Percentiles rank a stretch among this genome's conserved stretches.
Conservation (phyloP, 148 eudicot species). For the Cornus kousa region DNA sequence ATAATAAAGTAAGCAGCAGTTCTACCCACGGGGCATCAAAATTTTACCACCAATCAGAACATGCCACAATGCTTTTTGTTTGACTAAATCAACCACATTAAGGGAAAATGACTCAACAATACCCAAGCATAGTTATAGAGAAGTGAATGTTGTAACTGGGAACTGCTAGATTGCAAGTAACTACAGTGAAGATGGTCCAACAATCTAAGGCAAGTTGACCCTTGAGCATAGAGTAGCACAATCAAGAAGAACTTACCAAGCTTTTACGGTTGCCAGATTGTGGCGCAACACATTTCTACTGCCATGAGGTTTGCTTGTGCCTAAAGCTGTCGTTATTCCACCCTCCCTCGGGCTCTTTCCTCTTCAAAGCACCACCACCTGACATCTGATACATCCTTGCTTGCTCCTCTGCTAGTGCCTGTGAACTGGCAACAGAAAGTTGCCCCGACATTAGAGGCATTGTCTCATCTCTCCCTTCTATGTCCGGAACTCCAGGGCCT, state of each 20-base stretch:
- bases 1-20: neutral
- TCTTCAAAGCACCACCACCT: constrained; percentile 60
- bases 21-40: too few relatives aligned
- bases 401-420: constrained; percentile 59
- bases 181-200: neutral
- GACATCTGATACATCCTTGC: constrained; percentile 52
- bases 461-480: constrained; percentile 57
- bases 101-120: neutral
- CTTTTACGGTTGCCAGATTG: constrained; percentile 1
- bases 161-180: neutral
- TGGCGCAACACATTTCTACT: constrained; percentile 25
- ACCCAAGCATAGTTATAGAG: neutral
- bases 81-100: neutral
- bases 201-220: neutral
- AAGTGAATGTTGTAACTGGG: neutral
- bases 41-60: neutral
- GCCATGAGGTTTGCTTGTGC: constrained; percentile 74
- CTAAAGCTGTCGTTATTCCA: constrained; percentile 58
- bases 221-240: neutral
- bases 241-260: constrained; percentile 23
- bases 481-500: constrained; percentile 60
- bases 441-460: constrained; percentile 41
- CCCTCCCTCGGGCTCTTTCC: constrained; percentile 84
- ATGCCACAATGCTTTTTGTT: neutral
- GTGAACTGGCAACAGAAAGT: constrained; percentile 47